phyloP scores from a whole-genome alignment of 371 early-diverging fungal species.

The Lichtheimia corymbifera region DNA sequence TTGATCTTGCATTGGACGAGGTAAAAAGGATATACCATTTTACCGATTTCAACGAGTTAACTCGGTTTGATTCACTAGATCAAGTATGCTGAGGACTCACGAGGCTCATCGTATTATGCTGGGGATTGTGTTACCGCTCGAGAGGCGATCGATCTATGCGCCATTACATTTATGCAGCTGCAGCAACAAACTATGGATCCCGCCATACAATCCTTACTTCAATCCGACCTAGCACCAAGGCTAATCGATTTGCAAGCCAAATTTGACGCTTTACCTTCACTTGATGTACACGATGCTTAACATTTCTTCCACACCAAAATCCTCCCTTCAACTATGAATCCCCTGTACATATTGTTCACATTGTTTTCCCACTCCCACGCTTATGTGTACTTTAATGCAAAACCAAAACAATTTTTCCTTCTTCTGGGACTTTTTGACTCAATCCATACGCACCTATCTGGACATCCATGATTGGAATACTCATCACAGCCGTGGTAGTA shows the following conservation, averaged over 20 bases:
- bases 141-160: slow-evolving; percentile 37
- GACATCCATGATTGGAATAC: background rate
- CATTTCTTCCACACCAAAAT: no score
- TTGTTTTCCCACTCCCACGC: no score
- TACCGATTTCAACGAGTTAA: background rate
- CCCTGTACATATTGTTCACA: no score
- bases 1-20: slow-evolving; percentile 20
- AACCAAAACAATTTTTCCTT: background rate
- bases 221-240: slow-evolving; percentile 29
- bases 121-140: slow-evolving; percentile 40
- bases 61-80: slow-evolving; percentile 13
- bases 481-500: no score
- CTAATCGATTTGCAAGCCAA: slow-evolving; percentile 26
- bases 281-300: no score
- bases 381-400: no score
- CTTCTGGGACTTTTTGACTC: background rate
- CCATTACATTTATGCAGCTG: slow-evolving; percentile 25
- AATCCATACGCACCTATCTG: background rate
- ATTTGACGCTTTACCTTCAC: slow-evolving; percentile 25
- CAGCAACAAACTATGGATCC: slow-evolving; percentile 23
- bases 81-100: slow-evolving; percentile 42
- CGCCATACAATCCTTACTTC: slow-evolving; percentile 21
- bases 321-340: no score
- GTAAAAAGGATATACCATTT: slow-evolving; percentile 6
- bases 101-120: slow-evolving; percentile 40